Evolutionary conservation across 2,329 filamentous ascomycete genomes (phyloP), one percentile per base, ranked within the genome.

Genomic region (Colletotrichum sp.): DNA sequence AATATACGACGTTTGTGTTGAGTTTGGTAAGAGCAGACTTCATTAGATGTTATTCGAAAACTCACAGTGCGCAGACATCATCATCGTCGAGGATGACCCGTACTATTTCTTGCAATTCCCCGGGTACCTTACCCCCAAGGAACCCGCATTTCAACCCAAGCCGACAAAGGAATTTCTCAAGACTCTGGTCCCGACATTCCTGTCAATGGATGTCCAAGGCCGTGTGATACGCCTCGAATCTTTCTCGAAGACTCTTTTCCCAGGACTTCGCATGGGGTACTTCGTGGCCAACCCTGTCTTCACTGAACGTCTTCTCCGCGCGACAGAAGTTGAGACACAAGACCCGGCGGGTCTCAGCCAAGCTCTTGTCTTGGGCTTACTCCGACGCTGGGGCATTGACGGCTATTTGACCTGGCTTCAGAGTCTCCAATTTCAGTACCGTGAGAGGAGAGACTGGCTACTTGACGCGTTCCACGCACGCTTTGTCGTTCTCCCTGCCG

Each of bases 351-450:
- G 94, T 52, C 89, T 95, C 75, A 89, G 91, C 1, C 94, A 95
- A 82, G 81, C 80, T 2, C 78, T 82, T 26, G 74, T 77, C 0
- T 72, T 82, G 3, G 60, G 71, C 5, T 73, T 82, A 16, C 73
- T 82, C 8, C 92, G 94, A 80, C 89, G 91, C 77, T 96, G 94
- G 94, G 94, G 93, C 15, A 93, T 95, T 79, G 85, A 87, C 3
- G 94, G 94, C n/a, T 96, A 94, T 81, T 83, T 96, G 8, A 90
- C 93, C 82, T 96, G 94, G 94, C 86, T 96, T 68, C 91, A 95
- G 75, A 88, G 92, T 82, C 87, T 96, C 72, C 90, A 94, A 68
- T 85, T 92, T 82, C 89, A 94, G 81, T 96, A 95, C 83, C 94
- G 93, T 3, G 85, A 86, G 64, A 89, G 94, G 49, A 87, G 94